Conservation (phyloP, 441 rosid genomes). For the Hura crepitans region DNA sequence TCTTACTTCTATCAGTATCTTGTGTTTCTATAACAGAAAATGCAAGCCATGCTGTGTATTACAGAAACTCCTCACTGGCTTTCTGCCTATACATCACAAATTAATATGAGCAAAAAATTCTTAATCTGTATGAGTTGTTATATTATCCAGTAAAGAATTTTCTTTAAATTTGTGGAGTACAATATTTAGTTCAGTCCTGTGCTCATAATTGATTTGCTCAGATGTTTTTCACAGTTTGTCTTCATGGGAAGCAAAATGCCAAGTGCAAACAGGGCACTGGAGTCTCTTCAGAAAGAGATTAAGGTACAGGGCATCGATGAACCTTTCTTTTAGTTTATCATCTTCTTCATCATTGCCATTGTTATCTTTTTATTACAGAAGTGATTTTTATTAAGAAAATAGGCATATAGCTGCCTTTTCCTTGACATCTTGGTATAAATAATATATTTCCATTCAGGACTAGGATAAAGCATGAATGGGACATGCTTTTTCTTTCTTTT, state of each 20-base stretch:
- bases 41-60: conserved; percentile 7
- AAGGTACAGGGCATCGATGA: conserved; percentile 33
- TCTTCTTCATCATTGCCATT: neutral
- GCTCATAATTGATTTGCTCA: conserved; percentile 5
- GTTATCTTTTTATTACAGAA: neutral
- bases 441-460: neutral
- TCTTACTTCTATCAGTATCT: conserved; percentile 20
- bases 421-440: neutral
- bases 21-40: neutral
- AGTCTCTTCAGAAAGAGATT: conserved; percentile 38
- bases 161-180: conserved; percentile 12
- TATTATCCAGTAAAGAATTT: conserved; percentile 12
- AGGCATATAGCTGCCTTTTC: neutral
- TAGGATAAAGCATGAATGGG: neutral
- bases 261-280: conserved; percentile 29
- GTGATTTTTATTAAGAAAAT: neutral
- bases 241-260: conserved; percentile 44
- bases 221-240: conserved; percentile 41
- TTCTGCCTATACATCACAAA: conserved; percentile 13
- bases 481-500: neutral
- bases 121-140: conserved; percentile 8
- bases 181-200: conserved; percentile 19
- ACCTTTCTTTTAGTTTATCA: neutral
- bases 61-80: neutral
- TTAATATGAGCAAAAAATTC: neutral